Base-by-base conservation (phyloP, 805 yeast species). In the Nakazawaea holstii region DNA sequence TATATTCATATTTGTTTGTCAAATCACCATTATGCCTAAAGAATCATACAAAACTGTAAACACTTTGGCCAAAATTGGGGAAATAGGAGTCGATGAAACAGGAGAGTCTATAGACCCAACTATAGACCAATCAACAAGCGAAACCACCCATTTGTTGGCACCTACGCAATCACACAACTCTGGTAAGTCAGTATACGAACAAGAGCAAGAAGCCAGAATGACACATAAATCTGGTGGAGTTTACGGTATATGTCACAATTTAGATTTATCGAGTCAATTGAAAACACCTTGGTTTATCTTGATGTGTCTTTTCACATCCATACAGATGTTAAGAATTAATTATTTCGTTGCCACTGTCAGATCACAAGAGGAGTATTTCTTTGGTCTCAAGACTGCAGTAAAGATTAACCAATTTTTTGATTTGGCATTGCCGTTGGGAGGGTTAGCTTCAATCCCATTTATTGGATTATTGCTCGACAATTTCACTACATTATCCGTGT, bases 301-400 rank as follows among this genome's bases (percentile, higher is more conserved):
- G 48, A 85, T 89, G 86, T 77, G 87, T 26, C 59, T 79, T 2
- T 87, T 90, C 63, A 86, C 96, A 6, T 77, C 91, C 2, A 76
- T 91, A 49, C 95, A 89, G 64, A 91, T 91, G 97, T 73, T 92
- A 39, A 74, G 97, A 61, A 84, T 91, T 55, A 91, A 91, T 68
- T 92, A 87, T 64, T 92, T 89, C 65, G 94, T 91, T 46, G 97
- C 97, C 8, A 88, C 97, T 2, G 71, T 91, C 32, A 78, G 81
- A 58, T 70, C 95, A 0, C 97, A 91, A 67, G 95, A 89, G 70
- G 74, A 74, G 26, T 92, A 71, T 59, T 73, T 90, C 51, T 72
- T 89, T 46, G 78, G 77, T 53, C 67, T 67, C 8, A 62, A 69
- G 3, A 53, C 57, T 2, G 95, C 95, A 1, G 61, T 73, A 26